A percentile compares a stretch with the other conserved stretches of the same genome.
phyloP scores from a whole-genome alignment of 2,329 filamentous ascomycete genomes.

The Xylariaceae sp. region DNA sequence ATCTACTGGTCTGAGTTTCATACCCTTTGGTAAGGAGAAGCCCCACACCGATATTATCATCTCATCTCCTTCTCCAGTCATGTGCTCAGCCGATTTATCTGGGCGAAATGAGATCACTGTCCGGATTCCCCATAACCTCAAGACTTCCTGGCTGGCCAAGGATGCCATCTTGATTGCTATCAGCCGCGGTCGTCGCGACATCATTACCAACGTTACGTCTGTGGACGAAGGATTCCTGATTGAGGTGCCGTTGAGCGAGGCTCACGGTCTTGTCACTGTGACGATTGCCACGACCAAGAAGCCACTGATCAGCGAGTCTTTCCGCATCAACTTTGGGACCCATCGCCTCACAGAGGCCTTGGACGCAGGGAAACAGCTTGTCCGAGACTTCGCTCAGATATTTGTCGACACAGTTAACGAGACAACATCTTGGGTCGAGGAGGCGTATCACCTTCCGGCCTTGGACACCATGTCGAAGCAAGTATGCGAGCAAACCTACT shows the following conservation, averaged over 20 bases:
- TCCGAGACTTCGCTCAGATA: slow-evolving; percentile 38
- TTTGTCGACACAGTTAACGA: slow-evolving; percentile 39
- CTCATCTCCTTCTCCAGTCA: slow-evolving; percentile 28
- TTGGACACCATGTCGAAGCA: slow-evolving; percentile 31
- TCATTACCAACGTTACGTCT: slow-evolving; percentile 47
- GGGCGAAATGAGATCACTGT: slow-evolving; percentile 51
- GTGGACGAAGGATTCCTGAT: slow-evolving; percentile 50
- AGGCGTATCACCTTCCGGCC: slow-evolving; percentile 28
- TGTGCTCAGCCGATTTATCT: slow-evolving; percentile 45
- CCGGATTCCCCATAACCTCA: slow-evolving; percentile 48
- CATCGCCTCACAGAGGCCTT: slow-evolving; percentile 42
- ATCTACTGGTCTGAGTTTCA: slow-evolving; percentile 36
- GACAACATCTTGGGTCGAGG: slow-evolving; percentile 32
- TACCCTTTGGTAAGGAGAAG: slow-evolving; percentile 40
- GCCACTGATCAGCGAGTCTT: slow-evolving; percentile 58
- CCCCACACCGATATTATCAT: slow-evolving; percentile 22
- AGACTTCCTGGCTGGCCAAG: slow-evolving; percentile 52
- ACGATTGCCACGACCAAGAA: slow-evolving; percentile 55
- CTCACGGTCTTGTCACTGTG: slow-evolving; percentile 55
- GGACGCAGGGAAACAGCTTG: slow-evolving; percentile 40
- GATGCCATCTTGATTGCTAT: slow-evolving; percentile 55
- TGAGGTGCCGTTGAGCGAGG: slow-evolving; percentile 50
- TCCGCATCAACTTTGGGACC: slow-evolving; percentile 57
- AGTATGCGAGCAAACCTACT: slow-evolving; percentile 28
- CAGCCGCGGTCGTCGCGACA: slow-evolving; percentile 42